Percentiles rank a stretch among this genome's conserved stretches.
phyloP scores from a whole-genome alignment of 441 rosid genomes.

The Lepidium campestre region DNA sequence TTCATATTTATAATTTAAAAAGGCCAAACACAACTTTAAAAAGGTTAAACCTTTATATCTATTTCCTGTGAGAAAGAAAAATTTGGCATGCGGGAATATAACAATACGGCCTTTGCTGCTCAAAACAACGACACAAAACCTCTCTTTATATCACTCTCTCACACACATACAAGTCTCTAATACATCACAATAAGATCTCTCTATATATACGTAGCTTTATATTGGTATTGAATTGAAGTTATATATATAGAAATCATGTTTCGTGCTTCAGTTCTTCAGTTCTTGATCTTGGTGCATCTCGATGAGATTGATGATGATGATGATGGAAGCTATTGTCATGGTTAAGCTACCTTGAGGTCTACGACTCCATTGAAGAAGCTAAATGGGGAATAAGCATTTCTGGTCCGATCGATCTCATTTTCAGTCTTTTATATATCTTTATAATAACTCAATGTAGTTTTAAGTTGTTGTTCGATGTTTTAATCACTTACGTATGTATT shows the following conservation, averaged over 20 bases:
- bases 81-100: constrained; percentile 30
- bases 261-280: not conserved
- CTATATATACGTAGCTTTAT: not conserved
- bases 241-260: not conserved
- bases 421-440: not conserved
- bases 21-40: constrained; percentile 24
- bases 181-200: not conserved
- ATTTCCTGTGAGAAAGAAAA: constrained; percentile 19
- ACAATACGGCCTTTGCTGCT: constrained; percentile 27
- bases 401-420: constrained; percentile 18
- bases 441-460: not conserved
- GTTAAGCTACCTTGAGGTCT: not conserved
- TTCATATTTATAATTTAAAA: constrained; percentile 2
- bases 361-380: not conserved
- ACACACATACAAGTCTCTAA: not conserved
- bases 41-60: constrained; percentile 16
- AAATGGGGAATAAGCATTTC: constrained; percentile 29
- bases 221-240: not conserved
- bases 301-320: not conserved
- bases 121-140: constrained; percentile 21
- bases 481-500: not conserved
- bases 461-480: not conserved
- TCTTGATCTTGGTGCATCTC: constrained; percentile 7
- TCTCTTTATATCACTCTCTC: constrained; percentile 2
- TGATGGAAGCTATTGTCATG: constrained; percentile 3